Evolutionary conservation across 345 rosid genomes (phyloP), one percentile per base, ranked within the genome.

Genomic region (Salix brachista): DNA sequence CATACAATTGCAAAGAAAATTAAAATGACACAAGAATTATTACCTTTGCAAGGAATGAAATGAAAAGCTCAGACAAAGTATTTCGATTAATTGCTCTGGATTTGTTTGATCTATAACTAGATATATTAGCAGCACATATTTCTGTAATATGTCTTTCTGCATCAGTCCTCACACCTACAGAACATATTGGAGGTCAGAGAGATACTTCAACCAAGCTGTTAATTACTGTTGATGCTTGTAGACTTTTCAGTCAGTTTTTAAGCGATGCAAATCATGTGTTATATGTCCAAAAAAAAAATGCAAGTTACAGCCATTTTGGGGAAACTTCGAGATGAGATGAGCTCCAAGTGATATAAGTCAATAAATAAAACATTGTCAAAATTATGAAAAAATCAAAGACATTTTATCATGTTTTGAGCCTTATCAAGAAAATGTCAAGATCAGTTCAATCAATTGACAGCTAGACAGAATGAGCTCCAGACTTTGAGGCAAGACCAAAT

Each of bases 21-120:
- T 34, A 23, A 9, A 52, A 65, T n/a, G 56, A 23, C 23, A 39
- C 34, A 46, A 28, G 19, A 75, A 67, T 67, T 42, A 26, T 78
- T 80, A 91, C 99, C 97, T 95, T 91, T 3, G 82, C 88, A 65
- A 95, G 81, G 73, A 95, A 93, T n/a, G 94, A 89, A 81, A 89
- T 28, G 71, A 95, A 88, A 70, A 91, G 93, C 84, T 89, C 90
- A 4, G 97, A 76, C 79, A 93, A 83, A 44, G 97, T 85, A 87
- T 93, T 87, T 71, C 77, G 84, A 70, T 93, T 95, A 41, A 72
- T 48, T 56, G 70, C 36, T 81, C 85, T 86, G 30, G 73, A 68
- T 82, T 73, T 83, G 84, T 81, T 65, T 77, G 91, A 86, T 77
- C 26, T 87, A 75, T 84, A 91, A 71, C 82, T 84, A 26, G 85